These are phyloP conservation scores for Antrodiella citrinella DNA, from an alignment of 768 basidiomycete genomes.

Conservation along the genomic window DNA sequence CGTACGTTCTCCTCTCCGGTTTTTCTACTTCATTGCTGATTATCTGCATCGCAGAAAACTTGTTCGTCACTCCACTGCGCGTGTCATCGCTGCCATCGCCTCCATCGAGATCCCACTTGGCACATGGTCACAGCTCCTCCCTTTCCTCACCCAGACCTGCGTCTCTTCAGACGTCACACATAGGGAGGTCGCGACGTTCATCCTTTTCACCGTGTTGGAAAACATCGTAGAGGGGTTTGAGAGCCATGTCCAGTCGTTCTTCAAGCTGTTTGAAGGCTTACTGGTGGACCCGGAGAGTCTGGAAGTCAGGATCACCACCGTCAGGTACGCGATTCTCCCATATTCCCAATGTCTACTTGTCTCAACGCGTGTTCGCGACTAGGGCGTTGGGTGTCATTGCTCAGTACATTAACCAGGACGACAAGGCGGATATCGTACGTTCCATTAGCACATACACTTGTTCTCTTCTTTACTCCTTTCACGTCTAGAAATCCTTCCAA, in stretches of 20 bases:
- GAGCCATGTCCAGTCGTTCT: slow-evolving; percentile 62
- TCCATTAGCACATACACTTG: slow-evolving; percentile 27
- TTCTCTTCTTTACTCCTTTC: not conserved
- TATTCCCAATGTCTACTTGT: too few relatives aligned
- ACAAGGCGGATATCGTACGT: slow-evolving; percentile 81
- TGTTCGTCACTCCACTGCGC: slow-evolving; percentile 88
- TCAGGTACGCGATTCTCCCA: slow-evolving; percentile 62
- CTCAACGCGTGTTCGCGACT: not conserved
- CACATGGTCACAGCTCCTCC: slow-evolving; percentile 82
- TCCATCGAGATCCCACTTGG: slow-evolving; percentile 74
- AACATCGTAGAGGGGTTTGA: slow-evolving; percentile 87
- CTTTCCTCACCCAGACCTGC: slow-evolving; percentile 77
- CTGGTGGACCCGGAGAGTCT: slow-evolving; percentile 78
- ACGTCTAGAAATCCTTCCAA: slow-evolving; percentile 75
- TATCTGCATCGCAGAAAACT: slow-evolving; percentile 49
- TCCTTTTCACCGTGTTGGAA: slow-evolving; percentile 87
- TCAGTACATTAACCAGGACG: slow-evolving; percentile 83
- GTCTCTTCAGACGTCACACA: slow-evolving; percentile 59
- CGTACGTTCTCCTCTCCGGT: slow-evolving; percentile 38
- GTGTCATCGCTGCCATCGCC: slow-evolving; percentile 90
- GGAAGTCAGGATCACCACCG: slow-evolving; percentile 86
- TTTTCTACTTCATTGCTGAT: slow-evolving; percentile 8
- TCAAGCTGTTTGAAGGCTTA: slow-evolving; percentile 69
- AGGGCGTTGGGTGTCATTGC: slow-evolving; percentile 89
- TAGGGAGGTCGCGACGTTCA: slow-evolving; percentile 88